phyloP scores from a whole-genome alignment of 1,139 yeast genomes.

The Taphrina wiesneri region DNA sequence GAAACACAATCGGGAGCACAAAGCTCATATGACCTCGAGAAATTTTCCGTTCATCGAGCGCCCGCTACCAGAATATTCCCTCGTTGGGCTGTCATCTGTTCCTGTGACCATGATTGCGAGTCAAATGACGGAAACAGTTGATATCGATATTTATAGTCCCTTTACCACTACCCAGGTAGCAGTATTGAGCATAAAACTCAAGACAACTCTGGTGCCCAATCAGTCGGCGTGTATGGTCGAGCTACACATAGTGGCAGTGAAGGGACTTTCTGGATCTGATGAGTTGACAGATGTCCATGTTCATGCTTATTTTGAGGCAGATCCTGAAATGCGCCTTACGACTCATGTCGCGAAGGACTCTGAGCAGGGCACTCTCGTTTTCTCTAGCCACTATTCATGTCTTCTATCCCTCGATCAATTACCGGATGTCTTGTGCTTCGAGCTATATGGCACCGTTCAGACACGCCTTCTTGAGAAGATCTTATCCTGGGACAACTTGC shows the following conservation, averaged over 20 bases:
- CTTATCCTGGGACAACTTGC: conserved; percentile 46
- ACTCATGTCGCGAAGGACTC: not conserved
- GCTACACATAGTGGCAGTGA: conserved; percentile 34
- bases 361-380: not conserved
- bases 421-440: conserved; percentile 31
- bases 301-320: conserved; percentile 11
- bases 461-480: conserved; percentile 41
- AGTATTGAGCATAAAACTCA: conserved; percentile 34
- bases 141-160: conserved; percentile 38
- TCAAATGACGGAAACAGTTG: not conserved
- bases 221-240: conserved; percentile 24
- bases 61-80: conserved; percentile 9
- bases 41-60: conserved; percentile 19
- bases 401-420: not conserved
- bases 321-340: conserved; percentile 21
- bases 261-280: conserved; percentile 20
- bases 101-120: conserved; percentile 16
- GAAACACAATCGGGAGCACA: not conserved
- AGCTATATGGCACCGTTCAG: conserved; percentile 40
- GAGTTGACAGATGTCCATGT: conserved; percentile 37
- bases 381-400: conserved; percentile 28
- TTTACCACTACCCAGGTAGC: conserved; percentile 25
- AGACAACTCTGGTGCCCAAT: conserved; percentile 28
- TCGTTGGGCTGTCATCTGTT: conserved; percentile 24
- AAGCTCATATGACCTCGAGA: conserved; percentile 4